These are phyloP conservation scores for Dictyostelium citrinum DNA, from an alignment of 78 protist species.

Conservation along the genomic window DNA sequence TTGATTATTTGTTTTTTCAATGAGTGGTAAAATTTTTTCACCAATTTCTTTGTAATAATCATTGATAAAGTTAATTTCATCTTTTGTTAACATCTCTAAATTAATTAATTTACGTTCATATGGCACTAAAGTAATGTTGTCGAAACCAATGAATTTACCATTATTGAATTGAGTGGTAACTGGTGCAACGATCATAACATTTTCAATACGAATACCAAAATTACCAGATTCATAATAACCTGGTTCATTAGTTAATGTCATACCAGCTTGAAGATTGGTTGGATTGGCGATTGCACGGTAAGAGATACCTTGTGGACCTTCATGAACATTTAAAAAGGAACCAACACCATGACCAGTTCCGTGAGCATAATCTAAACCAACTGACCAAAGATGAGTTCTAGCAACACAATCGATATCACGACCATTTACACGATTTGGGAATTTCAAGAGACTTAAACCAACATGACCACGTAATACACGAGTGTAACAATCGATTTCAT, in stretches of 20 bases:
- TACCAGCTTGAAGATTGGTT: conserved; percentile 51
- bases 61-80: conserved; percentile 83
- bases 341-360: conserved; percentile 99
- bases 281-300: conserved; percentile 8
- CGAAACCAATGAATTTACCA: conserved; percentile 79
- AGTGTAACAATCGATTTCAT: conserved; percentile 86
- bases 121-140: conserved; percentile 84
- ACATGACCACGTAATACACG: conserved; percentile 93
- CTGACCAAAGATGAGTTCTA: conserved; percentile 83
- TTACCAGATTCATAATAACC: conserved; percentile 92
- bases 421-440: conserved; percentile 87
- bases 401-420: conserved; percentile 84
- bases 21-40: conserved; percentile 8
- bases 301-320: conserved; percentile 87
- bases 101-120: conserved; percentile 80
- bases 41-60: conserved; percentile 79
- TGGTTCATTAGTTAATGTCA: conserved; percentile 90
- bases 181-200: conserved; percentile 40
- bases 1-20: conserved; percentile 9
- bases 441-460: conserved; percentile 74
- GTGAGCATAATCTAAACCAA: conserved; percentile 92
- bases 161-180: conserved; percentile 12
- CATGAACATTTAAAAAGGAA: conserved; percentile 94
- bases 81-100: conserved; percentile 38
- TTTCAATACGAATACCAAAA: conserved; percentile 97